phyloP scores from a whole-genome alignment of 1,284 basidiomycete species.

The Cystobasidium pallidum region DNA sequence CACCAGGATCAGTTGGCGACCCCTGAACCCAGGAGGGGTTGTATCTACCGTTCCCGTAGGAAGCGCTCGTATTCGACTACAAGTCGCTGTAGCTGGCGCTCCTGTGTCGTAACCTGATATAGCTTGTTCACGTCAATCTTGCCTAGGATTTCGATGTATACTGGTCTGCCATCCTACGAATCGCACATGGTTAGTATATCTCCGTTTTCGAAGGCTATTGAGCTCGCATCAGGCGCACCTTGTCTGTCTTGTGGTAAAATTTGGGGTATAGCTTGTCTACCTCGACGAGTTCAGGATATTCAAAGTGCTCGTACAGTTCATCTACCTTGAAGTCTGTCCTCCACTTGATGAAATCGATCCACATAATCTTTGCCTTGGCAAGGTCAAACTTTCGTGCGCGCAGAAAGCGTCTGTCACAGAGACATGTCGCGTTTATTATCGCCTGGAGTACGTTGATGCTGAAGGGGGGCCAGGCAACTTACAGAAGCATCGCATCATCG shows the following conservation, averaged over 20 bases:
- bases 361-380: conserved; percentile 78
- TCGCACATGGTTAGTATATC: not conserved
- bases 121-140: conserved; percentile 84
- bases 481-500: conserved; percentile 77
- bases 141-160: conserved; percentile 94
- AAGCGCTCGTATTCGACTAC: conserved; percentile 94
- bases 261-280: conserved; percentile 70
- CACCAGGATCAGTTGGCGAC: not conserved
- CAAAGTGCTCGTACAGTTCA: conserved; percentile 80
- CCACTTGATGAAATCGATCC: conserved; percentile 83
- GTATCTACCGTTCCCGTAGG: conserved; percentile 64
- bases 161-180: conserved; percentile 83
- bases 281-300: conserved; percentile 79
- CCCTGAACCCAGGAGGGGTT: conserved; percentile 18
- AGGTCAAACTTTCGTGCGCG: conserved; percentile 93
- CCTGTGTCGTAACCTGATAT: conserved; percentile 77
- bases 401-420: conserved; percentile 64
- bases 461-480: conserved; percentile 54
- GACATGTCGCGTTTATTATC: not conserved
- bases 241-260: conserved; percentile 86
- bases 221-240: conserved; percentile 60
- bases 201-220: not conserved
- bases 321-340: conserved; percentile 86
- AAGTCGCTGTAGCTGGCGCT: conserved; percentile 86
- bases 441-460: not conserved